Base-by-base conservation (phyloP, 306 rosid species). In the Acacia crassicarpa region DNA sequence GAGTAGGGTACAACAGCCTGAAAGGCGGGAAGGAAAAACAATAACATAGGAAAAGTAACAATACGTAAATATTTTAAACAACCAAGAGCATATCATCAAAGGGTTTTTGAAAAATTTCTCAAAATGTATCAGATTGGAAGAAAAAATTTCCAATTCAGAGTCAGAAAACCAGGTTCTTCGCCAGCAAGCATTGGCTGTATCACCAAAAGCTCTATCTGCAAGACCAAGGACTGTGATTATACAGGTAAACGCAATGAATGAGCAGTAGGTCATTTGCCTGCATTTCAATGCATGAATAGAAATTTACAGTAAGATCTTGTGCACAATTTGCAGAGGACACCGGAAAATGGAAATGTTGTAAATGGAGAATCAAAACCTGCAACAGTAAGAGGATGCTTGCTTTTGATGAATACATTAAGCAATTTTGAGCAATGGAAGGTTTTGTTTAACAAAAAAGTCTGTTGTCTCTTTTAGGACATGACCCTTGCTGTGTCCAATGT, bases 101-200 rank as follows among this genome's bases (percentile, higher is more conserved):
- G 67, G 40, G 38, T 76, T 54, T 53, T 84, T 30, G 51, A 76
- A 71, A 40, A 40, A 59, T 85, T 54, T 81, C 67, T 54, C 71
- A 72, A 1, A 53, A 56, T 90, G 79, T 51, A 77, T 72, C 85
- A 96, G 99, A 91, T 90, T 96, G 75, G 99, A 94, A 81, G 99
- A 96, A 72, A 96, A 96, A 83, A 88, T 96, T 80, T 94, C 99
- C 84, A 96, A 94, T 86, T 83, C 97, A 67, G 99, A 96, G 88
- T 94, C 99, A 3, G 99, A 96, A 90, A 96, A 96, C 80, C 99
- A 96, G 87, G 97, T 96, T 83, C 95, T 96, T 91, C 99, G 99
- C 81, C 99, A 96, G 87, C 98, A 96, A 89, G 97, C 98, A 86
- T 80, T 96, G 92, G 89, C 95, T 77, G 91, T 89, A 86, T 96